Percentiles rank a stretch among this genome's conserved stretches.
These are phyloP conservation scores for Drechslera avenae DNA, from an alignment of 2,329 filamentous ascomycete genomes.

Conservation along the genomic window DNA sequence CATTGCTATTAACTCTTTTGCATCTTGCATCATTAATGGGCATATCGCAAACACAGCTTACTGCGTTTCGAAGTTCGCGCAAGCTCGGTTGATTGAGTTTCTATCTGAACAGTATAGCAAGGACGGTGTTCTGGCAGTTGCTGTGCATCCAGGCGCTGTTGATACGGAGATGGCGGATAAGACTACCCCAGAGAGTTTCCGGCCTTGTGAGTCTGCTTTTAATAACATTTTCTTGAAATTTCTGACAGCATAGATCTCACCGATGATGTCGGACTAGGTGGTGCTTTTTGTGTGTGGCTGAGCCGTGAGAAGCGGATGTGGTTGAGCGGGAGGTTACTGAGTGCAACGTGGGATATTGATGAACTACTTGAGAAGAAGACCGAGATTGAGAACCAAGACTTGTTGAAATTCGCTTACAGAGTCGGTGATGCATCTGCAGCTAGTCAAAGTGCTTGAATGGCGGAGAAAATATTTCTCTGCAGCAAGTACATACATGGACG, in stretches of 20 bases:
- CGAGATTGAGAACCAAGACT: conserved; percentile 29
- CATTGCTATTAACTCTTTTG: conserved; percentile 38
- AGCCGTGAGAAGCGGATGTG: conserved; percentile 37
- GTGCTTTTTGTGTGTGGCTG: conserved; percentile 43
- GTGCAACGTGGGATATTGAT: conserved; percentile 40
- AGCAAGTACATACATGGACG: too few relatives aligned
- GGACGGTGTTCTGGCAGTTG: conserved; percentile 31
- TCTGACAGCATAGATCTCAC: conserved; percentile 26
- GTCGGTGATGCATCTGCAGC: conserved; percentile 5
- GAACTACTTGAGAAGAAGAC: conserved; percentile 31
- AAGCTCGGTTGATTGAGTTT: conserved; percentile 34
- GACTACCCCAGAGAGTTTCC: conserved; percentile 34
- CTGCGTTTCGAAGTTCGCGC: conserved; percentile 39
- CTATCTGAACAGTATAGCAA: conserved; percentile 30
- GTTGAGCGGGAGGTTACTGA: conserved; percentile 36
- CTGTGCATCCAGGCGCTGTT: conserved; percentile 42
- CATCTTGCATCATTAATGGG: conserved; percentile 45
- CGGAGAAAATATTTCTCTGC: too few relatives aligned
- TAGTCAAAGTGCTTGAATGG: too few relatives aligned
- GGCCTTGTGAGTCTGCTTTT: conserved; percentile 25
- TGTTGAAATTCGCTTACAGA: conserved; percentile 38
- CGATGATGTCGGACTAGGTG: conserved; percentile 38
- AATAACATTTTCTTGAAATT: background rate
- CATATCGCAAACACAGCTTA: conserved; percentile 48
- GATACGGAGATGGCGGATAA: conserved; percentile 35